phyloP scores from a whole-genome alignment of 805 yeast species.

The Metschnikowia aberdeeniae region DNA sequence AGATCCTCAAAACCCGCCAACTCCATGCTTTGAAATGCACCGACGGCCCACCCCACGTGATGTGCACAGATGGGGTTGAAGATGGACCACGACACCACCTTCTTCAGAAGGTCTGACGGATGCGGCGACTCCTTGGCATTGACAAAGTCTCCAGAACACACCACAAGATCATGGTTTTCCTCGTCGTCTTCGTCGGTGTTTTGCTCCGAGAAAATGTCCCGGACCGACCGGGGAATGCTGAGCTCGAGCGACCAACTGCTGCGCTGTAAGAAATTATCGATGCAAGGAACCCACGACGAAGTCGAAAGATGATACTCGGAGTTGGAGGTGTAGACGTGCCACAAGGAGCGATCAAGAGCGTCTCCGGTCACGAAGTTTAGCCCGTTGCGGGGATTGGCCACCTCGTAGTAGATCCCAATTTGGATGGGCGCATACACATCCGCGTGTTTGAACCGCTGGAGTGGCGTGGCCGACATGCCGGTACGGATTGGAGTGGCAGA shows the following conservation, averaged over 20 bases:
- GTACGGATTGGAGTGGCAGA: conserved; percentile 21
- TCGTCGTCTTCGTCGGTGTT: conserved; percentile 36
- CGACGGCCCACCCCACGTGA: conserved; percentile 92
- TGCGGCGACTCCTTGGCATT: conserved; percentile 70
- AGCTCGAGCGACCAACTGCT: conserved; percentile 90
- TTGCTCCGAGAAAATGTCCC: conserved; percentile 46
- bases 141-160: conserved; percentile 67
- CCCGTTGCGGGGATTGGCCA: conserved; percentile 68
- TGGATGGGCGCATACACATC: conserved; percentile 65
- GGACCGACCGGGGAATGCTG: conserved; percentile 75
- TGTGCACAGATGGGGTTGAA: conserved; percentile 89
- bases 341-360: conserved; percentile 45
- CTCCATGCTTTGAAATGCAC: conserved; percentile 70
- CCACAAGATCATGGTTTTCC: conserved; percentile 49
- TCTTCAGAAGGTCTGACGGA: conserved; percentile 68
- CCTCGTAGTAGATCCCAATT: conserved; percentile 61
- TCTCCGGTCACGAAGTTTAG: conserved; percentile 66
- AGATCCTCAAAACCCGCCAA: conserved; percentile 43
- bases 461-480: conserved; percentile 31
- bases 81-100: conserved; percentile 65
- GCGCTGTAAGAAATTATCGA: conserved; percentile 82
- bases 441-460: conserved; percentile 30
- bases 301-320: conserved; percentile 75
- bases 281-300: conserved; percentile 97
- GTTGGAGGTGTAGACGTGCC: conserved; percentile 88